phyloP scores from a whole-genome alignment of 208 protist genomes.

The Acanthamoeba culbertsoni region DNA sequence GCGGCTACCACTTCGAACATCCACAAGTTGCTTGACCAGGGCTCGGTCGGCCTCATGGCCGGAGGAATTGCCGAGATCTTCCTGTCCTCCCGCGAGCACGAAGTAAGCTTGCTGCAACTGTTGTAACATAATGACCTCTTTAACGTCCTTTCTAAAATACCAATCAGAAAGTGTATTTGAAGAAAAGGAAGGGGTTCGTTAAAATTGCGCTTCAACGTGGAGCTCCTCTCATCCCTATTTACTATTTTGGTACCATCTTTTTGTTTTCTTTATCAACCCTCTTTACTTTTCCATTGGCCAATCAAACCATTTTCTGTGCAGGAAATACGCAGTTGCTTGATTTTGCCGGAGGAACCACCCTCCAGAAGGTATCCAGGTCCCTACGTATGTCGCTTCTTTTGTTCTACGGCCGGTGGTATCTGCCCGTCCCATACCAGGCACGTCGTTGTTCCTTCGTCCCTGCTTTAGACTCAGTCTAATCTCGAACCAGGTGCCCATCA shows the following conservation, averaged over 20 bases:
- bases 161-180: slow-evolving; percentile 28
- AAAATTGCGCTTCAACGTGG: slow-evolving; percentile 47
- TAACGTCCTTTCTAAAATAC: neutral
- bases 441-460: neutral
- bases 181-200: slow-evolving; percentile 23
- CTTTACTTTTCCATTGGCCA: neutral
- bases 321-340: slow-evolving; percentile 32
- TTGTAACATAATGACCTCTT: neutral
- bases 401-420: slow-evolving; percentile 41
- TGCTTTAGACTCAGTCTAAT: no score
- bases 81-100: slow-evolving; percentile 38
- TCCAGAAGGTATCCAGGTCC: neutral
- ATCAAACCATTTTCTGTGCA: neutral
- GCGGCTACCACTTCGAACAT: neutral
- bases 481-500: slow-evolving; percentile 1
- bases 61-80: slow-evolving; percentile 57
- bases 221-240: neutral
- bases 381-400: neutral
- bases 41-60: neutral
- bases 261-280: neutral
- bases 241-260: slow-evolving; percentile 15
- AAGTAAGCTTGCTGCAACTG: neutral
- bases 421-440: slow-evolving; percentile 46
- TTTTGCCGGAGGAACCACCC: neutral
- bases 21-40: slow-evolving; percentile 20